Percentiles rank a stretch among this genome's conserved stretches.
phyloP scores from a whole-genome alignment of 129 eudicot genomes.

The Ambrosia trifida region DNA sequence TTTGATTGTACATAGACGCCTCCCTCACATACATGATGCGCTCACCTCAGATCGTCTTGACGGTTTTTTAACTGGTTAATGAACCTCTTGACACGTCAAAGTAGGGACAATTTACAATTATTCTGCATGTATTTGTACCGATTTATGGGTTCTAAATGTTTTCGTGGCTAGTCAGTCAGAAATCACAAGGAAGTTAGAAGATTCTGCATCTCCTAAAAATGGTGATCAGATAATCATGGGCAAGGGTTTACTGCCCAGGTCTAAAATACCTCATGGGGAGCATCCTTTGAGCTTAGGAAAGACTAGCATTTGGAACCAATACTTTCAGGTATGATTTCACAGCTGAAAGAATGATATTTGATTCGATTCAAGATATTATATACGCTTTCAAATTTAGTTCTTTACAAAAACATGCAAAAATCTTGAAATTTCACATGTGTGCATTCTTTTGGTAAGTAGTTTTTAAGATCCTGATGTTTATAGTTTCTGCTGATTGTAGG shows the following conservation, averaged over 20 bases:
- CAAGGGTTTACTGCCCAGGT: slow-evolving; percentile 73
- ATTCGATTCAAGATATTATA: neutral
- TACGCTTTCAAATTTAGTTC: neutral
- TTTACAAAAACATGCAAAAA: neutral
- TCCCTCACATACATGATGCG: no score
- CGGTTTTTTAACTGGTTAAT: no score
- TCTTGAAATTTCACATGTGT: slow-evolving; percentile 2
- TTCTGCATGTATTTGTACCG: slow-evolving; percentile 18
- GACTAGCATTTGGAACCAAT: slow-evolving; percentile 91
- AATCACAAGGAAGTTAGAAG: slow-evolving; percentile 75
- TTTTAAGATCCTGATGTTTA: slow-evolving; percentile 18
- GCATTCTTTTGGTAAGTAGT: slow-evolving; percentile 16
- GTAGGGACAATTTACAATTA: slow-evolving; percentile 3
- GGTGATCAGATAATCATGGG: slow-evolving; percentile 42
- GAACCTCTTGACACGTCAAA: slow-evolving; percentile 17
- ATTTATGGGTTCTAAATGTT: slow-evolving; percentile 53
- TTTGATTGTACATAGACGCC: no score
- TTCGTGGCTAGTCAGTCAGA: slow-evolving; percentile 97
- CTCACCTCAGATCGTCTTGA: no score
- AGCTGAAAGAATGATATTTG: slow-evolving; percentile 10
- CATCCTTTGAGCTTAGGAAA: slow-evolving; percentile 94
- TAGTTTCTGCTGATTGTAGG: slow-evolving; percentile 47
- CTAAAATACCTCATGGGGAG: slow-evolving; percentile 71
- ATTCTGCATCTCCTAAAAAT: slow-evolving; percentile 45
- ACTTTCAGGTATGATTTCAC: slow-evolving; percentile 75